phyloP scores from a whole-genome alignment of 768 basidiomycete species.

The Coprinellus aureogranulatus region DNA sequence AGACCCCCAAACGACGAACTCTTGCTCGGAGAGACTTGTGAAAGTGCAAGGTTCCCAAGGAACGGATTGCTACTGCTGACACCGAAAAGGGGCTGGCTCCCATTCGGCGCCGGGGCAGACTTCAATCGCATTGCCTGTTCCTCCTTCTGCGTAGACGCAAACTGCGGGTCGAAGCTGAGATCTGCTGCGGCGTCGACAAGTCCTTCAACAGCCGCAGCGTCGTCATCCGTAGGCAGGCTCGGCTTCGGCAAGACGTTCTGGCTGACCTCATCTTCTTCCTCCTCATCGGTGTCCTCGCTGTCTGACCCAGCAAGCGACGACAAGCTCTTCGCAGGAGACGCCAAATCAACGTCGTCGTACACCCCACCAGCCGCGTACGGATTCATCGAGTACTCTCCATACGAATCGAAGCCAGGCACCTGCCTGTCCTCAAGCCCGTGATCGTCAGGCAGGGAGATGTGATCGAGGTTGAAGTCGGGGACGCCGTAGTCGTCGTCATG shows the following conservation, averaged over 20 bases:
- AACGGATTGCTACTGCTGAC: not conserved
- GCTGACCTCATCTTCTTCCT: constrained; percentile 9
- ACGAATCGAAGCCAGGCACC: not conserved
- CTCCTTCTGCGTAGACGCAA: constrained; percentile 29
- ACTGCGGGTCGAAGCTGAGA: constrained; percentile 24
- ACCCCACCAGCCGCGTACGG: not conserved
- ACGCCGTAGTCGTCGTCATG: too few species aligned
- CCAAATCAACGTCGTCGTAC: constrained; percentile 16
- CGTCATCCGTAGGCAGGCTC: not conserved
- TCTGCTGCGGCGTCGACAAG: not conserved
- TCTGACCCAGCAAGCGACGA: constrained; percentile 30
- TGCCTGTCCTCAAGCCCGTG: not conserved
- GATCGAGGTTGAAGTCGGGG: not conserved
- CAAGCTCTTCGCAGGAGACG: constrained; percentile 28
- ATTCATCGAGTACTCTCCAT: constrained; percentile 7
- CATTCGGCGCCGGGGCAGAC: not conserved
- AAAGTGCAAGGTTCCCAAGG: not conserved
- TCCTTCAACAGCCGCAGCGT: not conserved
- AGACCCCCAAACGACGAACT: not conserved
- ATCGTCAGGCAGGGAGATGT: not conserved
- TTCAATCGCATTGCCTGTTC: not conserved
- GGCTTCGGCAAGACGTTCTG: not conserved
- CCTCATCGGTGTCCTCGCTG: constrained; percentile 16
- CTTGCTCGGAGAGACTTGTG: not conserved
- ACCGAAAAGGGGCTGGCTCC: not conserved